These are phyloP conservation scores for Aristolochia contorta DNA, from an alignment of 164 flowering plant genomes.

Conservation along the genomic window DNA sequence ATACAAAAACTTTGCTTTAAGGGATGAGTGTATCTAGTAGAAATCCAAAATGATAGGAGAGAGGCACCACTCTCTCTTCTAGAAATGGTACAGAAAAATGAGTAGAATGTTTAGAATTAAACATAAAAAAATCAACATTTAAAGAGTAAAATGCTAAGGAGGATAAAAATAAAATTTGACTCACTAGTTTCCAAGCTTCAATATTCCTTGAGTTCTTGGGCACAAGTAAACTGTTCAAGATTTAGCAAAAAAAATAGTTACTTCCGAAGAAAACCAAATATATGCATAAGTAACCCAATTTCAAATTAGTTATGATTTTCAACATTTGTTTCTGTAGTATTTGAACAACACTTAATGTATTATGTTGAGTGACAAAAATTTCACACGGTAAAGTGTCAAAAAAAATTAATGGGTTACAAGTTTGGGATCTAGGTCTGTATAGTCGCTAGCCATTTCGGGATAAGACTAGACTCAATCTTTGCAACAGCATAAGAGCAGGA, in stretches of 20 bases:
- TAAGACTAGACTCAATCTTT: too few species aligned
- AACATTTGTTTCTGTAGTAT: too few species aligned
- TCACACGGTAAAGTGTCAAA: too few species aligned
- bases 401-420: too few species aligned
- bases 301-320: too few species aligned
- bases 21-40: not conserved
- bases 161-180: slow-evolving; percentile 10
- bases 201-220: slow-evolving; percentile 25
- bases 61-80: not conserved
- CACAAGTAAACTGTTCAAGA: slow-evolving; percentile 40
- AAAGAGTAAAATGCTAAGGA: not conserved
- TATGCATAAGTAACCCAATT: too few species aligned
- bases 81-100: not conserved
- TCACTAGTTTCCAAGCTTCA: slow-evolving; percentile 92
- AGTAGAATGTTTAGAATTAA: not conserved
- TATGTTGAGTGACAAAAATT: too few species aligned
- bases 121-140: too few species aligned
- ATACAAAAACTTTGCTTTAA: not conserved
- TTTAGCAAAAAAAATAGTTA: not conserved
- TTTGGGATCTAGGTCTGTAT: too few species aligned
- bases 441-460: too few species aligned
- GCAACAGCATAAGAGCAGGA: too few species aligned
- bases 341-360: too few species aligned
- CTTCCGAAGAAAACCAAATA: not conserved
- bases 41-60: not conserved